Evolutionary conservation across 257 asterid species (phyloP), one percentile per base, ranked within the genome.

Genomic region (Galeopsis tetrahit): DNA sequence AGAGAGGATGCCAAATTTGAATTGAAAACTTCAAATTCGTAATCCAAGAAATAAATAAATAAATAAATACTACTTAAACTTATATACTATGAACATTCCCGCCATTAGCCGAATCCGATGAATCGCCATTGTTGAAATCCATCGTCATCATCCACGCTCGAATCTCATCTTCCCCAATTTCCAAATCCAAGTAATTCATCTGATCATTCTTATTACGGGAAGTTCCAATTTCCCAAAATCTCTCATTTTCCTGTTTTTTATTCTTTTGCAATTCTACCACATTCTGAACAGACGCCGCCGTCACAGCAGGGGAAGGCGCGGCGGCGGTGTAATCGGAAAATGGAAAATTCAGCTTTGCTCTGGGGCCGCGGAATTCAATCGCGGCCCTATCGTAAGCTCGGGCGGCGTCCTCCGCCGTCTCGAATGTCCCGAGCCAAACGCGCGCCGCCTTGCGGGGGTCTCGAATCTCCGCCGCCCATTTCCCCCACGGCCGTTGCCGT

Each of bases 401-500:
- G 4, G 97, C 97, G 0, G 98, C 97, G 0, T 85, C 97, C 81
- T 83, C 98, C 0, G 93, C 97, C 0, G 95, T 93, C 31, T 78
- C 87, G 60, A 93, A 93, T 0, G 98, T 93, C 7, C 98, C 97
- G 2, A 93, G 87, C 98, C 98, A 93, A 48, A 93, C 97, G 2
- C 98, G 87, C 14, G 92, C 88, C 10, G 97, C 97, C 78, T 86
- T 87, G 7, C 85, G 61, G 0, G 98, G 98, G 77, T 90, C 96
- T 0, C 98, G 66, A 11, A 93, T 93, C 82, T 93, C 98, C 34
- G 97, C 91, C 17, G 96, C 97, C 98, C 98, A 93, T 60, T 93
- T 93, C 7, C 97, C 98, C 98, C 98, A 93, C 3, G 97, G 98
- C 79, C 98, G 63, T 78, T 89, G 95, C 69, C 98, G 78, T 10